A percentile compares a stretch with the other conserved stretches of the same genome.
Conservation (phyloP, 2,329 filamentous ascomycete genomes). For the Talaromyces rugulosus region DNA sequence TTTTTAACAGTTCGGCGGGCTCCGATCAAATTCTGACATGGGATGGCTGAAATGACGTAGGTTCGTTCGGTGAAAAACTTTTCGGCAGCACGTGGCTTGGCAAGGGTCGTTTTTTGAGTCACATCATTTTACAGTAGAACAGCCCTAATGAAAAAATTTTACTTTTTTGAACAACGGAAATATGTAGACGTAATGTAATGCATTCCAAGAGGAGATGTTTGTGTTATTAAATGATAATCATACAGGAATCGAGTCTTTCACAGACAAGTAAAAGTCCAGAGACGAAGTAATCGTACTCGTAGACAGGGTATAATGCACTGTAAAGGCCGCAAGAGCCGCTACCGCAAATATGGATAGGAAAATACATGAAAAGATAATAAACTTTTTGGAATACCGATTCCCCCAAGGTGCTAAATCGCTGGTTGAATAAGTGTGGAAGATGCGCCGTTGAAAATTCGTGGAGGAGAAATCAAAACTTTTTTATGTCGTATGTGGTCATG, state of each 20-base stretch:
- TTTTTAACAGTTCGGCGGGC: background rate
- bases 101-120: background rate
- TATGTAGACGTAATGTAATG: background rate
- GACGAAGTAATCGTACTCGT: constrained; percentile 1
- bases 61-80: background rate
- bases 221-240: constrained; percentile 5
- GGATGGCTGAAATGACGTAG: background rate
- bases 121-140: background rate
- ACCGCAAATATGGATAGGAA: background rate
- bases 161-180: background rate
- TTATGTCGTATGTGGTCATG: constrained; percentile 8
- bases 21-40: background rate
- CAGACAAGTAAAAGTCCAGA: constrained; percentile 1
- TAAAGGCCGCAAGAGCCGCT: constrained; percentile 6
- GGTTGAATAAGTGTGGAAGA: background rate
- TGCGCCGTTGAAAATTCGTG: constrained; percentile 1
- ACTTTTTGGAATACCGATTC: background rate
- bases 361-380: background rate
- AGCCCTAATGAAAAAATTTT: background rate
- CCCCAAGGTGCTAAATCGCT: background rate
- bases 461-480: background rate
- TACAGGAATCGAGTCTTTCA: constrained; percentile 4
- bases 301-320: constrained; percentile 12
- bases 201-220: background rate
- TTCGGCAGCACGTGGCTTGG: background rate